Conservation (phyloP, 1,139 yeast species). For the Hansenula lynferdii region DNA sequence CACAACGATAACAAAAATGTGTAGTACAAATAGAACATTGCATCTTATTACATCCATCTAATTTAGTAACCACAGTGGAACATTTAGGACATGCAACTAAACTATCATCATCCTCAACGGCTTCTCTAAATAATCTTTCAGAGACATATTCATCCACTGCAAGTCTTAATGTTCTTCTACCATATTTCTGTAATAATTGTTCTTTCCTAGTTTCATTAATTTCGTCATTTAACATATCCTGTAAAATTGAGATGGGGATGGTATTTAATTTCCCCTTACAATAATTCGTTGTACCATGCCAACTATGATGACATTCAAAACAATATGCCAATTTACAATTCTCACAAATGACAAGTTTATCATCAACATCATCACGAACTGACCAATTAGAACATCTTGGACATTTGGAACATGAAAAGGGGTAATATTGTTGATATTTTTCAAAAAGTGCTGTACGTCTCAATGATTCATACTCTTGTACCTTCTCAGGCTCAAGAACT, state of each 20-base stretch:
- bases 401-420: constrained; percentile 47
- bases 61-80: constrained; percentile 45
- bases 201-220: constrained; percentile 27
- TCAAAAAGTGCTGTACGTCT: constrained; percentile 39
- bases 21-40: constrained; percentile 47
- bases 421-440: constrained; percentile 40
- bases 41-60: constrained; percentile 71
- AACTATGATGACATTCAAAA: constrained; percentile 52
- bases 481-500: constrained; percentile 28
- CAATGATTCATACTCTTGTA: constrained; percentile 36
- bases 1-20: constrained; percentile 57
- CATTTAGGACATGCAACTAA: constrained; percentile 54
- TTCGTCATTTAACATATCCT: constrained; percentile 29
- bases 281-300: constrained; percentile 55
- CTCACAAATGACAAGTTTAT: constrained; percentile 49
- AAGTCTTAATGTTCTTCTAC: constrained; percentile 37
- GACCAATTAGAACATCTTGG: constrained; percentile 48
- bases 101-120: constrained; percentile 36
- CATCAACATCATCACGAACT: constrained; percentile 44
- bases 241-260: constrained; percentile 41
- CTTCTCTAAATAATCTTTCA: constrained; percentile 43
- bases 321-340: constrained; percentile 57
- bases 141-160: constrained; percentile 44
- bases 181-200: constrained; percentile 44
- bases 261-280: constrained; percentile 35